Evolutionary conservation across 371 early-diverging fungal species (phyloP), one percentile per base, ranked within the genome.

Genomic region (Blakeslea trispora): DNA sequence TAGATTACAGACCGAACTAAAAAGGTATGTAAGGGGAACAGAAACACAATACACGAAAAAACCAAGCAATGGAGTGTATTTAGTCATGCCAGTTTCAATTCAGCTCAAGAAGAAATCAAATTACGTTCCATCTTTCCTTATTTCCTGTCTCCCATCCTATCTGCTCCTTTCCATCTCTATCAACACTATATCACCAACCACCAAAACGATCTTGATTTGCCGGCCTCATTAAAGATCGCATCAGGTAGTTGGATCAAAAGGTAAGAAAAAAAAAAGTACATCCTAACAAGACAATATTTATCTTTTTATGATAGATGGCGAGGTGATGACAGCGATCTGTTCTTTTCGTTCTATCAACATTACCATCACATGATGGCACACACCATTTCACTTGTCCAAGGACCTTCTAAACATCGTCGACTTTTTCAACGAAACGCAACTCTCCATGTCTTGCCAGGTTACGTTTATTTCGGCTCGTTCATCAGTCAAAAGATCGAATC

Each of bases 271-370:
- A 80, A n/a, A n/a, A n/a, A n/a, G n/a, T n/a, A 81, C 79, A 66
- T 74, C 13, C 56, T 77, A n/a, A n/a, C n/a, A n/a, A n/a, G n/a
- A n/a, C n/a, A n/a, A n/a, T n/a, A n/a, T n/a, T n/a, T n/a, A n/a
- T n/a, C n/a, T n/a, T n/a, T n/a, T n/a, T n/a, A n/a, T n/a, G n/a
- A n/a, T 37, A 74, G 79, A 56, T 79, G 84, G 84, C 74, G 77
- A 45, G 80, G 81, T 31, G 81, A 82, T 22, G 84, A 84, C 46
- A 80, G 82, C 28, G 82, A 81, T 39, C 53, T 84, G 7, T 84
- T 81, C 49, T 81, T 82, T 51, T 64, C 79, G 18, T 84, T 84
- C 60, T 84, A 82, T 53, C 69, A 75, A 14, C 77, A 79, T 42
- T 84, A 84, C 45, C 82, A 84, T 55, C 50, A 66, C 9, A 65